Conservation (phyloP, 192 early-diverging fungal species). For the Entophlyctis luteolus region DNA sequence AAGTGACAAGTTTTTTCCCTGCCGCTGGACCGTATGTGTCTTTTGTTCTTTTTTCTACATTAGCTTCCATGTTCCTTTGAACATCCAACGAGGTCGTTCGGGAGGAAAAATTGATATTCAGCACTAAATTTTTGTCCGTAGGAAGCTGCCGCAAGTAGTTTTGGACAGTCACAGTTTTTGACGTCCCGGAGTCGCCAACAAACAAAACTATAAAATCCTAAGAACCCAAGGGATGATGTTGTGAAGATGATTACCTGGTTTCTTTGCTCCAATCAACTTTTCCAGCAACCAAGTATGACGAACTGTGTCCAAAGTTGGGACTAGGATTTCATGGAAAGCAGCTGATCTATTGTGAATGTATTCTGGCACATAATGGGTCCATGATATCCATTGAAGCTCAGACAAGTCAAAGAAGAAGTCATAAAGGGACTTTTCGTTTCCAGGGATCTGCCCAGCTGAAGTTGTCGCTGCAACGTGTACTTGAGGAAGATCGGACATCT, state of each 20-base stretch:
- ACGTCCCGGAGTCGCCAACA: slow-evolving; percentile 60
- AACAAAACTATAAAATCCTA: slow-evolving; percentile 39
- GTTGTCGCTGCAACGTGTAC: slow-evolving; percentile 45
- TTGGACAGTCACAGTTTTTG: slow-evolving; percentile 57
- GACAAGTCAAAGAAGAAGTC: slow-evolving; percentile 56
- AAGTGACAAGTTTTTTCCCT: slow-evolving; percentile 51
- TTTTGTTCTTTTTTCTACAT: slow-evolving; percentile 60
- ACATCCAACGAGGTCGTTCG: slow-evolving; percentile 57
- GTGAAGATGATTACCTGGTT: slow-evolving; percentile 28
- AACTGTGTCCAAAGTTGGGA: slow-evolving; percentile 58
- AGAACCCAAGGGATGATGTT: neutral
- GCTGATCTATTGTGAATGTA: slow-evolving; percentile 48
- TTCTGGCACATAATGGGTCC: slow-evolving; percentile 53
- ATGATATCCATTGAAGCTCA: slow-evolving; percentile 53
- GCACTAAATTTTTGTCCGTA: slow-evolving; percentile 49
- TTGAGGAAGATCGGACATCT: slow-evolving; percentile 52
- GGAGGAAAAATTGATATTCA: slow-evolving; percentile 60
- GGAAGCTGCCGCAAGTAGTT: slow-evolving; percentile 50
- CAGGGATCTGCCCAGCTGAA: slow-evolving; percentile 52
- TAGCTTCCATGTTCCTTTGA: slow-evolving; percentile 57
- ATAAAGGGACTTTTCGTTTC: slow-evolving; percentile 53
- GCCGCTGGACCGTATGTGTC: slow-evolving; percentile 58
- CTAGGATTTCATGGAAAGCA: slow-evolving; percentile 55
- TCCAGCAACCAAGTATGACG: slow-evolving; percentile 57
- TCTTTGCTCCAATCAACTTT: slow-evolving; percentile 49